Evolutionary conservation across 768 basidiomycete genomes (phyloP).

Genomic region (Gloeopeniophorella convolvens): DNA sequence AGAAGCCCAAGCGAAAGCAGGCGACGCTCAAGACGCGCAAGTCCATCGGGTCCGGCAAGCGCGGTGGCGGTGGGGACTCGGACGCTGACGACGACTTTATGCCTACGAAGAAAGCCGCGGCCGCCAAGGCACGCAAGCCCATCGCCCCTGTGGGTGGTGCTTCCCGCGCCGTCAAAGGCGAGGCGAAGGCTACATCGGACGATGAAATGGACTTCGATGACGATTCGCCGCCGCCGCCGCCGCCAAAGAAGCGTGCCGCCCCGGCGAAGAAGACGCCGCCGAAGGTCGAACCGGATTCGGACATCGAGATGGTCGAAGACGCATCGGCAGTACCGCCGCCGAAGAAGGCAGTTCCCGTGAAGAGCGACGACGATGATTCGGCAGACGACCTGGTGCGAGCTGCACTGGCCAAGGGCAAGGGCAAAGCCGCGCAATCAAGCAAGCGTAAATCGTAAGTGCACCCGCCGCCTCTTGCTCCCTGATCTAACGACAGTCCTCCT

Average conservation of each 20-base stretch:
- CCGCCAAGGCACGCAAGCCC: conserved; percentile 28
- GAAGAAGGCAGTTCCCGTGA: conserved; percentile 4
- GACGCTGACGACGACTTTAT: conserved; percentile 52
- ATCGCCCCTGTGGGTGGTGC: conserved; percentile 27
- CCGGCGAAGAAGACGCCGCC: conserved; percentile 23
- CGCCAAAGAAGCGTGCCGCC: conserved; percentile 22
- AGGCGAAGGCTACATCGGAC: conserved; percentile 33
- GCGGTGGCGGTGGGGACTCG: conserved; percentile 31
- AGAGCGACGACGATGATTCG: conserved; percentile 34
- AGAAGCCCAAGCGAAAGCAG: conserved; percentile 53
- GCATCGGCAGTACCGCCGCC: conserved; percentile 26
- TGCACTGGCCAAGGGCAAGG: conserved; percentile 36
- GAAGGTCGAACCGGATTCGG: conserved; percentile 29
- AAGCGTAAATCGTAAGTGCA: conserved; percentile 66
- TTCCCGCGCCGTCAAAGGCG: conserved; percentile 31
- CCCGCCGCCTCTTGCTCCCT: neutral
- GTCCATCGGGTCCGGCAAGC: conserved; percentile 38
- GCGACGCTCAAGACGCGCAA: conserved; percentile 48
- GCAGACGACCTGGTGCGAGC: conserved; percentile 30
- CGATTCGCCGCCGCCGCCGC: conserved; percentile 14
- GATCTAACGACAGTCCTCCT: neutral
- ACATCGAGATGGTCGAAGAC: conserved; percentile 26
- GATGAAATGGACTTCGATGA: conserved; percentile 17
- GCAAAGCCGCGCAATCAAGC: conserved; percentile 34
- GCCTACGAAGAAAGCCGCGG: conserved; percentile 39